These are phyloP conservation scores for Graphilbum sp. DNA, from an alignment of 2,329 filamentous ascomycete species.

Conservation along the genomic window DNA sequence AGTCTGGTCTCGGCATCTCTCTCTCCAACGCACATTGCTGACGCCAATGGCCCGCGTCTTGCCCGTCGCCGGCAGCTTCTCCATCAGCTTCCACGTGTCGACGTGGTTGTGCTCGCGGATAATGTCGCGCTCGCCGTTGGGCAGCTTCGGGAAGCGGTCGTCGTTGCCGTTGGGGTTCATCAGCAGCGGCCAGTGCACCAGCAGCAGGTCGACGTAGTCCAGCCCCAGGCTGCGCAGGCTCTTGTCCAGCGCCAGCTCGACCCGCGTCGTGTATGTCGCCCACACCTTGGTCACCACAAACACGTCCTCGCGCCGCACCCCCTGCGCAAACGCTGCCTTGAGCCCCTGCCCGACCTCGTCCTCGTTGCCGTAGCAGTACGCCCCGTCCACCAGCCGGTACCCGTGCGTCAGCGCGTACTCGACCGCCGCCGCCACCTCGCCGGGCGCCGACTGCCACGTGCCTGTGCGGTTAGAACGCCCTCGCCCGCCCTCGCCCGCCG, in stretches of 20 bases:
- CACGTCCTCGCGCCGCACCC: conserved; percentile 60
- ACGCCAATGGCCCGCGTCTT: conserved; percentile 39
- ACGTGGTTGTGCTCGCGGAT: conserved; percentile 52
- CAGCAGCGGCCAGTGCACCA: conserved; percentile 72
- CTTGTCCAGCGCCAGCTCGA: conserved; percentile 54
- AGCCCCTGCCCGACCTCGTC: conserved; percentile 67
- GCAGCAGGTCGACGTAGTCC: conserved; percentile 66
- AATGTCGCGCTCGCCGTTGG: conserved; percentile 61
- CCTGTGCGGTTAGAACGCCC: conserved; percentile 25
- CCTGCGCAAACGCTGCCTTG: conserved; percentile 51
- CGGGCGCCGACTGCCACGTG: conserved; percentile 47
- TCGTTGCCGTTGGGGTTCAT: conserved; percentile 66
- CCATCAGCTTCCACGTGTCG: conserved; percentile 64
- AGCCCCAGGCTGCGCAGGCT: conserved; percentile 58
- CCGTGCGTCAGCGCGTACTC: conserved; percentile 38
- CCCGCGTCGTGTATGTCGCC: conserved; percentile 60
- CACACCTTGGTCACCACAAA: conserved; percentile 80
- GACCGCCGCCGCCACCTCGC: conserved; percentile 42
- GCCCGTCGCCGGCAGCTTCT: conserved; percentile 43
- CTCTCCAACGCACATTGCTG: conserved; percentile 36
- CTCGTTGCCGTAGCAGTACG: conserved; percentile 70
- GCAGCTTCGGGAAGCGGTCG: conserved; percentile 57
- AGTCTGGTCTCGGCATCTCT: too few species aligned
- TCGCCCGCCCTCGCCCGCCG: too few species aligned
- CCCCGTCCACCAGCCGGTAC: conserved; percentile 50